Conservation (phyloP, 768 basidiomycete genomes). For the Pulveroboletus ravenelii region DNA sequence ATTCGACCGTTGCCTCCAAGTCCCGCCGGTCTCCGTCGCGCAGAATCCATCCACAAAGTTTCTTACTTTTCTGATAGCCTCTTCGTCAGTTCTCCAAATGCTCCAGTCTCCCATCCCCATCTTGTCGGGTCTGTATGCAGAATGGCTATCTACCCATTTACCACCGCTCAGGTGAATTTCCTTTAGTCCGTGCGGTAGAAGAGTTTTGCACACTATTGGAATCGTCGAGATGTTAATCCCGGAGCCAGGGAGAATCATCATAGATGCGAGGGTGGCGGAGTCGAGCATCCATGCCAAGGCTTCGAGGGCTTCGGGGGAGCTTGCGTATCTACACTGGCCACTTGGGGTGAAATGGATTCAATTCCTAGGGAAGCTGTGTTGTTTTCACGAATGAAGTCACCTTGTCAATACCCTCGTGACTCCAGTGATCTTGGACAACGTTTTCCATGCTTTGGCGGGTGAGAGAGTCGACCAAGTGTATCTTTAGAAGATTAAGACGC, state of each 20-base stretch:
- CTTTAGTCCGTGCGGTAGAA: slow-evolving; percentile 52
- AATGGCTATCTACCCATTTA: slow-evolving; percentile 51
- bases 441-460: slow-evolving; percentile 26
- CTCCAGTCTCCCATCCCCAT: slow-evolving; percentile 79
- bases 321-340: slow-evolving; percentile 46
- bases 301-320: slow-evolving; percentile 35
- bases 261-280: slow-evolving; percentile 11
- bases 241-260: slow-evolving; percentile 64
- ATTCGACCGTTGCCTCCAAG: background rate
- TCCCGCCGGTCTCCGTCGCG: background rate
- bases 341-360: slow-evolving; percentile 31
- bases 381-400: slow-evolving; percentile 32
- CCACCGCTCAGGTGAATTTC: slow-evolving; percentile 80
- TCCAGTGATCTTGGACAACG: slow-evolving; percentile 53
- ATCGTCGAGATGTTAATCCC: slow-evolving; percentile 63
- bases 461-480: background rate
- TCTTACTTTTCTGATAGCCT: slow-evolving; percentile 49
- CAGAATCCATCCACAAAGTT: slow-evolving; percentile 36
- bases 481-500: slow-evolving; percentile 1
- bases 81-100: slow-evolving; percentile 59
- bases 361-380: background rate
- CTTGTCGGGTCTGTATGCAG: slow-evolving; percentile 46
- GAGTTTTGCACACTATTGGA: slow-evolving; percentile 40
- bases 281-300: slow-evolving; percentile 39
- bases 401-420: slow-evolving; percentile 79